These are phyloP conservation scores for Suillus weaverae DNA, from an alignment of 768 basidiomycete genomes.

Conservation along the genomic window DNA sequence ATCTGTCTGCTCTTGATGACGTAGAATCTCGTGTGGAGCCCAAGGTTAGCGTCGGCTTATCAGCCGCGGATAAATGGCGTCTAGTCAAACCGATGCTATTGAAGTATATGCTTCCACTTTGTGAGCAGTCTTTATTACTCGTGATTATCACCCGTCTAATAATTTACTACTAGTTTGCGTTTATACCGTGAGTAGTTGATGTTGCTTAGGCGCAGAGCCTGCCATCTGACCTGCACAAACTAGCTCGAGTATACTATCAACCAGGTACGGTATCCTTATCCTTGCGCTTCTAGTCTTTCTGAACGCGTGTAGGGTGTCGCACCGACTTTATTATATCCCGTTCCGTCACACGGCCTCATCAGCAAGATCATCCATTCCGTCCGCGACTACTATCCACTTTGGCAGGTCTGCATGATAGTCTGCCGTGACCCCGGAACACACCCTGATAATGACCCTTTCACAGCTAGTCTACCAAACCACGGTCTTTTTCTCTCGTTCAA, in stretches of 20 bases:
- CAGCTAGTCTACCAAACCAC: slow-evolving; percentile 86
- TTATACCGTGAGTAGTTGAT: slow-evolving; percentile 49
- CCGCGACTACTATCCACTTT: slow-evolving; percentile 93
- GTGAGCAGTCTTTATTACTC: slow-evolving; percentile 45
- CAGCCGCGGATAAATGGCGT: slow-evolving; percentile 72
- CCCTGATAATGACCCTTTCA: neutral
- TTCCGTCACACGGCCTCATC: slow-evolving; percentile 70
- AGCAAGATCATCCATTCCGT: slow-evolving; percentile 79
- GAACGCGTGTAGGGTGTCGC: slow-evolving; percentile 65
- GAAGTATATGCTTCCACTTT: slow-evolving; percentile 92
- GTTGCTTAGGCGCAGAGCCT: neutral
- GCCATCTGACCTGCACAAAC: slow-evolving; percentile 30
- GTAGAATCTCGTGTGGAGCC: slow-evolving; percentile 31
- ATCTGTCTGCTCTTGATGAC: slow-evolving; percentile 19
- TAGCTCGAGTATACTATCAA: slow-evolving; percentile 94
- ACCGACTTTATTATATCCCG: slow-evolving; percentile 86
- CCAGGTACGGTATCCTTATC: slow-evolving; percentile 46
- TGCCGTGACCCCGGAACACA: neutral
- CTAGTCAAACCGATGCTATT: slow-evolving; percentile 77
- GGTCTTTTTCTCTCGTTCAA: slow-evolving; percentile 91
- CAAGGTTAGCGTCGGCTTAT: slow-evolving; percentile 53
- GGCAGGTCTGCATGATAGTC: slow-evolving; percentile 58
- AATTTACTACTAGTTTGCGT: slow-evolving; percentile 46
- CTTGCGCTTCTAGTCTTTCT: neutral
- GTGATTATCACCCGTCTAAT: slow-evolving; percentile 16